A percentile compares a stretch with the other conserved stretches of the same genome.
These are phyloP conservation scores for Candida glaebosa DNA, from an alignment of 805 yeast species.

Conservation along the genomic window DNA sequence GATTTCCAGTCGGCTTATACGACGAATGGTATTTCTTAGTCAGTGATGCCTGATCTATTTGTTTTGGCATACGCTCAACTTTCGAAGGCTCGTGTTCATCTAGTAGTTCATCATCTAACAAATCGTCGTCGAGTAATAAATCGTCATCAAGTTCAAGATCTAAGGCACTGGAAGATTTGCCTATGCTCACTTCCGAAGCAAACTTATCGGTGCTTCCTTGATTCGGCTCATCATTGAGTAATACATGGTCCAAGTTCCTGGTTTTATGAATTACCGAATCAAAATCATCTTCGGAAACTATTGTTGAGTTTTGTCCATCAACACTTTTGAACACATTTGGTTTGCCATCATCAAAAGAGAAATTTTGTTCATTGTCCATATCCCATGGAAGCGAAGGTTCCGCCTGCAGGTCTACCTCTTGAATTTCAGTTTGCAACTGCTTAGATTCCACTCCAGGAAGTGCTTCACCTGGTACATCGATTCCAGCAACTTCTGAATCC, in stretches of 20 bases:
- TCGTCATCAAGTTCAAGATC: constrained; percentile 28
- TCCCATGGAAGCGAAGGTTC: neutral
- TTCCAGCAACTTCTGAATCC: too few relatives aligned
- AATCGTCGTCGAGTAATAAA: constrained; percentile 33
- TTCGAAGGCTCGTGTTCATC: constrained; percentile 7
- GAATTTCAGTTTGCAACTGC: too few relatives aligned
- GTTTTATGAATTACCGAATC: neutral
- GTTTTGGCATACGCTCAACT: constrained; percentile 2
- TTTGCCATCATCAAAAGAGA: neutral
- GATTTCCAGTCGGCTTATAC: constrained; percentile 5
- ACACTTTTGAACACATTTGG: neutral
- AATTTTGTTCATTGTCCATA: too few relatives aligned
- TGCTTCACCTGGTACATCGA: too few relatives aligned
- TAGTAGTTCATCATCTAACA: constrained; percentile 27
- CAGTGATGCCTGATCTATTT: constrained; percentile 4
- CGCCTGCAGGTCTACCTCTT: neutral
- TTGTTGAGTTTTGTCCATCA: neutral
- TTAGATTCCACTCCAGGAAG: too few relatives aligned
- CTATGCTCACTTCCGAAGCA: neutral
- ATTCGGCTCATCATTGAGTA: neutral
- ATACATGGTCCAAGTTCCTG: neutral
- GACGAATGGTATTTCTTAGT: constrained; percentile 6
- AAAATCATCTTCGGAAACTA: neutral
- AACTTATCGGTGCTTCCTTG: neutral
- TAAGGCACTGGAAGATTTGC: neutral